Percentiles rank a stretch among this genome's conserved stretches.
Evolutionary conservation across 495 filamentous ascomycete genomes (phyloP).

Genomic region (Podospora anserina): DNA sequence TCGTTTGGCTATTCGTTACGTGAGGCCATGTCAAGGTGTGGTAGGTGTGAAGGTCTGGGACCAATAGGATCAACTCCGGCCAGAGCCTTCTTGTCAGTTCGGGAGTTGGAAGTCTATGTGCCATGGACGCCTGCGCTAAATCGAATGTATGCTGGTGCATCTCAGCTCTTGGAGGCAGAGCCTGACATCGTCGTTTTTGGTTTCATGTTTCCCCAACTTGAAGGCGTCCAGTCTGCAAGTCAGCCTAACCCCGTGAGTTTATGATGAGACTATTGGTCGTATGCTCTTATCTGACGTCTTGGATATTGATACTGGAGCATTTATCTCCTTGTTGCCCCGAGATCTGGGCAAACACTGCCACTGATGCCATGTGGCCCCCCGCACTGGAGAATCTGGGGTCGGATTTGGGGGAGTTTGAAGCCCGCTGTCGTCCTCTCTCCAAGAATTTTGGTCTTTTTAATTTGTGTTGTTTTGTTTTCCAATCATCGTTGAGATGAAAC

Average conservation of each 20-base stretch:
- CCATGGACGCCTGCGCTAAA: not conserved
- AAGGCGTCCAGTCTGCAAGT: not conserved
- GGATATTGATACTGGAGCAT: not conserved
- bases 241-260: not conserved
- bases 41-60: not conserved
- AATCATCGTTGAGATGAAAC: not conserved
- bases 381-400: not conserved
- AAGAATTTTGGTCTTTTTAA: not conserved
- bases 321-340: not conserved
- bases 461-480: not conserved
- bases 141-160: not conserved
- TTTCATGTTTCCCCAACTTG: not conserved
- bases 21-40: not conserved
- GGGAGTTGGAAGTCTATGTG: not conserved
- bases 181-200: not conserved
- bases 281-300: not conserved
- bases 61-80: not conserved
- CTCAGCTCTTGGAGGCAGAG: not conserved
- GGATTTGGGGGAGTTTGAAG: not conserved
- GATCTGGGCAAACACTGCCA: not conserved
- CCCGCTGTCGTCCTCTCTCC: not conserved
- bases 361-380: not conserved
- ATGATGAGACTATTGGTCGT: not conserved
- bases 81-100: not conserved
- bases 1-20: not conserved